phyloP scores from a whole-genome alignment of 208 protist species.

The Acanthamoeba castellanii region DNA sequence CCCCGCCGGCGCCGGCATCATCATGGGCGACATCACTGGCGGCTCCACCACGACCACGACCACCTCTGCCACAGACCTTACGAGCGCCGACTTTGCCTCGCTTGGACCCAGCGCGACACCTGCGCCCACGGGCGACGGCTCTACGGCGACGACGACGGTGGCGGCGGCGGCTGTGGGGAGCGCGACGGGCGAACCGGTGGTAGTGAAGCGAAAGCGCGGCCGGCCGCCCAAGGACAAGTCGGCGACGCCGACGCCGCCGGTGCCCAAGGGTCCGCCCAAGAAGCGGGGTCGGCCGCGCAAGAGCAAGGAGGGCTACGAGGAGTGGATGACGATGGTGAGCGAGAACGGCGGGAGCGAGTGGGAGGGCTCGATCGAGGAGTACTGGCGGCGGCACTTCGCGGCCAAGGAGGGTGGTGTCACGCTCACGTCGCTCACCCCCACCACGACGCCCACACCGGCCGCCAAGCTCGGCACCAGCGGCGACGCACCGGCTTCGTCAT shows the following conservation, averaged over 20 bases:
- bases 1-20: background rate
- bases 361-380: constrained; percentile 43
- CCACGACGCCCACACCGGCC: background rate
- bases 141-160: background rate
- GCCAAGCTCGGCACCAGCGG: background rate
- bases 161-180: background rate
- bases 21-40: too few species aligned
- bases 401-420: background rate
- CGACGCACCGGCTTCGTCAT: background rate
- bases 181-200: background rate
- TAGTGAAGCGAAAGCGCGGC: constrained; percentile 51
- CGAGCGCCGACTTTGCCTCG: too few species aligned
- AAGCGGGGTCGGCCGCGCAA: constrained; percentile 53
- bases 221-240: constrained; percentile 53
- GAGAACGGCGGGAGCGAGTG: background rate
- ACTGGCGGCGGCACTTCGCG: constrained; percentile 16
- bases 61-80: too few species aligned
- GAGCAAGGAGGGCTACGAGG: constrained; percentile 56
- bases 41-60: too few species aligned
- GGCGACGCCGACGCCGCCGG: background rate
- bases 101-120: too few species aligned
- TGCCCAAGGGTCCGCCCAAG: constrained; percentile 18
- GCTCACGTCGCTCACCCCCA: background rate
- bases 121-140: too few species aligned
- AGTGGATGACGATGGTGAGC: constrained; percentile 40